Evolutionary conservation across 1,284 basidiomycete genomes (phyloP).

Genomic region (Trichosporon ovoides): DNA sequence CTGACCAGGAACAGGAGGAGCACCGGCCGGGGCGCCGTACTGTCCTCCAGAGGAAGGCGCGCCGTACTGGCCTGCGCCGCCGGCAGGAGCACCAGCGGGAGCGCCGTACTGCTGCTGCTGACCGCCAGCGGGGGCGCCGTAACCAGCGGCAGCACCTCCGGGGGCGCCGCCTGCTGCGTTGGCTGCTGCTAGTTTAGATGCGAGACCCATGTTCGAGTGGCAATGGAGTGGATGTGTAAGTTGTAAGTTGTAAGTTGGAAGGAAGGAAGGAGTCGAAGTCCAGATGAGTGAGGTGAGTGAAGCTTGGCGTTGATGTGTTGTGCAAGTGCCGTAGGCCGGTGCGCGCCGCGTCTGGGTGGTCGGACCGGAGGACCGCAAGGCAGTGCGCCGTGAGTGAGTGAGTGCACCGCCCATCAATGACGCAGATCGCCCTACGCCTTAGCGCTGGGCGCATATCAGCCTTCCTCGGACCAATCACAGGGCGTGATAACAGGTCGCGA

Average conservation of each 20-base stretch:
- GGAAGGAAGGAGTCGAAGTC: constrained; percentile 13
- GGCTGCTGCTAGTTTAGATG: constrained; percentile 19
- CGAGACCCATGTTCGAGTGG: constrained; percentile 18
- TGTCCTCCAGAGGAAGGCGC: constrained; percentile 5
- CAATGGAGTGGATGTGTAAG: no score
- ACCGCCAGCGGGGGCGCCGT: constrained; percentile 16
- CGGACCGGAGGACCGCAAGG: background rate
- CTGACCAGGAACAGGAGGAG: constrained; percentile 8
- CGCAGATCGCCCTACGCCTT: no score
- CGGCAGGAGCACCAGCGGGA: constrained; percentile 19
- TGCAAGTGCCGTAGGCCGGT: background rate
- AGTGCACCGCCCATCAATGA: no score
- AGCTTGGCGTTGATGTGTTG: no score
- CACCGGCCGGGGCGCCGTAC: constrained; percentile 13
- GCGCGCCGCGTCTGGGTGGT: no score
- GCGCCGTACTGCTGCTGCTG: constrained; percentile 14
- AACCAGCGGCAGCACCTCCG: no score
- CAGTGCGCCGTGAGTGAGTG: no score
- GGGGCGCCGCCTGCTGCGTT: constrained; percentile 9
- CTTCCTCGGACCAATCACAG: no score
- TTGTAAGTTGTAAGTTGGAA: no score
- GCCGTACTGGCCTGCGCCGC: no score
- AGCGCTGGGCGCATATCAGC: no score
- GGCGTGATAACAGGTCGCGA: no score
- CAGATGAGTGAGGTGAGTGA: constrained; percentile 4